Evolutionary conservation across 352 stramenopile species (phyloP).

Genomic region (Pythium folliculosum): DNA sequence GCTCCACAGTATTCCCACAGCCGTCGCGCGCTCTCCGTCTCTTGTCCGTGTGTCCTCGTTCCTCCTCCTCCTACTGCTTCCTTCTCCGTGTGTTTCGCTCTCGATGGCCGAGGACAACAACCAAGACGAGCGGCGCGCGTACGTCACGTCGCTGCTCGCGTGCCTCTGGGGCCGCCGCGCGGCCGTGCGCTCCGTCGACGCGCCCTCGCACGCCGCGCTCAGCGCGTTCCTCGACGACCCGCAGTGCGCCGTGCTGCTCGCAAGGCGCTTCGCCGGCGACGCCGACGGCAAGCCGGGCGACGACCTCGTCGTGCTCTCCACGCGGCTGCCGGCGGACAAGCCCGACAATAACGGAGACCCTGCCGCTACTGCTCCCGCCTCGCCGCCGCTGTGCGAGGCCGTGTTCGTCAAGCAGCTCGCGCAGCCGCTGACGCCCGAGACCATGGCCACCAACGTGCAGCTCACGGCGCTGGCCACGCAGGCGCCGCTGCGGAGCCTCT

Average conservation of each 20-base stretch:
- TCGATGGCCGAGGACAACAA: constrained; percentile 31
- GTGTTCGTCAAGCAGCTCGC: constrained; percentile 70
- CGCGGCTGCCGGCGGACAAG: constrained; percentile 32
- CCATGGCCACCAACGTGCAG: constrained; percentile 73
- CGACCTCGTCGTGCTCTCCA: constrained; percentile 31
- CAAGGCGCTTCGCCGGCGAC: constrained; percentile 32
- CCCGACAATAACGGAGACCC: constrained; percentile 10
- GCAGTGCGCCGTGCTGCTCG: constrained; percentile 60
- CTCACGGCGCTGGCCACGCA: constrained; percentile 62
- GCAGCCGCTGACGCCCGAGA: constrained; percentile 56
- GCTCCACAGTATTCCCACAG: too few species aligned
- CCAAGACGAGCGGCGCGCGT: constrained; percentile 50
- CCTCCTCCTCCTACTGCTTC: not conserved
- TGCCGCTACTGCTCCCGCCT: constrained; percentile 7
- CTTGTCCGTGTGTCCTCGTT: not conserved
- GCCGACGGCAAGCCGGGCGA: constrained; percentile 14
- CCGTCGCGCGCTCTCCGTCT: too few species aligned
- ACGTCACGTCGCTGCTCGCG: constrained; percentile 59
- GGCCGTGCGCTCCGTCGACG: constrained; percentile 40
- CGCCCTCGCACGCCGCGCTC: constrained; percentile 46
- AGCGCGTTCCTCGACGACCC: constrained; percentile 73
- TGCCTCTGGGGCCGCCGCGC: constrained; percentile 59
- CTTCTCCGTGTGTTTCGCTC: not conserved
- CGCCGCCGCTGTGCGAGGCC: constrained; percentile 26
- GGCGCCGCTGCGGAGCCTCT: constrained; percentile 78